phyloP scores from a whole-genome alignment of 2,329 filamentous ascomycete genomes.

The Botrytis sinoallii region DNA sequence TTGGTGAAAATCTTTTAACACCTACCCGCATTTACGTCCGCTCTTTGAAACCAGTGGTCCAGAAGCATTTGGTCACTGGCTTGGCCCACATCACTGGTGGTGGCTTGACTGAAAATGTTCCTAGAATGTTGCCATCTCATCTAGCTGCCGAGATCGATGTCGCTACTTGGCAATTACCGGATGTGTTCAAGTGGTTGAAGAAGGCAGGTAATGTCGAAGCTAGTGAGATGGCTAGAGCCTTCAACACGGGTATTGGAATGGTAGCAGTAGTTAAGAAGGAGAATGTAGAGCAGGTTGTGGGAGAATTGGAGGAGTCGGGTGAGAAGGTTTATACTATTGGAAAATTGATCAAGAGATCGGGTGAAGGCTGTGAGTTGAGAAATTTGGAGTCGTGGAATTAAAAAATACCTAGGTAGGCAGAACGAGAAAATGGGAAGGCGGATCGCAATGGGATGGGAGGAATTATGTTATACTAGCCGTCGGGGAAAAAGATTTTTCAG shows the following conservation, averaged over 20 bases:
- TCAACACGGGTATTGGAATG: conserved; percentile 96
- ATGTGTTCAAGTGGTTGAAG: conserved; percentile 87
- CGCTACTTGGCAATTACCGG: conserved; percentile 68
- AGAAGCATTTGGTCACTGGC: conserved; percentile 72
- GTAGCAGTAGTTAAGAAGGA: conserved; percentile 72
- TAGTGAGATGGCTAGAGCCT: conserved; percentile 83
- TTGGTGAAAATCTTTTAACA: conserved; percentile 78
- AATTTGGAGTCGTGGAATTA: conserved; percentile 46
- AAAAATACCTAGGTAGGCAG: neutral
- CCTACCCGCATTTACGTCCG: conserved; percentile 95
- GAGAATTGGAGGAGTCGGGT: conserved; percentile 61
- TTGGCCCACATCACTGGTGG: conserved; percentile 97
- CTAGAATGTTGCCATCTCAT: conserved; percentile 79
- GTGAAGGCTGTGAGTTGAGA: conserved; percentile 60
- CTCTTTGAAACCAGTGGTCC: conserved; percentile 64
- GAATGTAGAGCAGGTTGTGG: conserved; percentile 58
- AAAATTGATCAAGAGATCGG: conserved; percentile 57
- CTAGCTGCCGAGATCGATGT: conserved; percentile 82
- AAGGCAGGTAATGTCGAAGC: conserved; percentile 64
- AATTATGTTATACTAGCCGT: neutral
- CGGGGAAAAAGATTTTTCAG: no score
- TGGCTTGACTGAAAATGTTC: conserved; percentile 89
- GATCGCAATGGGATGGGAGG: neutral
- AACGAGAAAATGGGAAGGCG: neutral
- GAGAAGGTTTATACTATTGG: conserved; percentile 80